These are phyloP conservation scores for Coemansia sp. DNA, from an alignment of 192 early-diverging fungal species.

Conservation along the genomic window DNA sequence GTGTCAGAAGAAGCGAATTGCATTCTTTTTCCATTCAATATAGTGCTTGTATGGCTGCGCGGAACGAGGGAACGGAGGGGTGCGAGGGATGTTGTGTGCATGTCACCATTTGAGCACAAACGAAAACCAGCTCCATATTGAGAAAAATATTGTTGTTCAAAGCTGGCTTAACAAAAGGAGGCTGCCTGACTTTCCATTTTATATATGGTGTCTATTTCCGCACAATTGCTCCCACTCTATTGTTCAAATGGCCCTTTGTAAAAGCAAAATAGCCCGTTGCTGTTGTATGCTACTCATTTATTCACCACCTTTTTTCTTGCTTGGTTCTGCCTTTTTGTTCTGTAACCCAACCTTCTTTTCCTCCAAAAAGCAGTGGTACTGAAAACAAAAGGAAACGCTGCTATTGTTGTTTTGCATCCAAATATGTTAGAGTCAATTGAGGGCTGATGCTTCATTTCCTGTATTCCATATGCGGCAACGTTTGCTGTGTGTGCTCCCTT, in stretches of 20 bases:
- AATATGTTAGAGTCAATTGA: neutral
- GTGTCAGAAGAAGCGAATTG: too few species aligned
- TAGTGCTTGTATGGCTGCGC: conserved; percentile 1
- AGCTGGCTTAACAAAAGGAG: neutral
- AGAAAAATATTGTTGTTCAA: neutral
- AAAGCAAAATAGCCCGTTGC: neutral
- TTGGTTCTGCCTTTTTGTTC: too few species aligned
- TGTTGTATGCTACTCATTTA: neutral
- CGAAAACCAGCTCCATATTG: neutral
- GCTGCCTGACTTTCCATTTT: neutral
- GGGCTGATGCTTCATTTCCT: neutral
- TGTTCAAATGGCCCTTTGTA: neutral
- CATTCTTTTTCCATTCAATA: neutral
- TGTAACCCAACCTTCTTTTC: neutral
- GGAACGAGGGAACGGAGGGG: conserved; percentile 13
- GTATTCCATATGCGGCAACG: neutral
- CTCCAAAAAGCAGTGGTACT: neutral
- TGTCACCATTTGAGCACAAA: neutral
- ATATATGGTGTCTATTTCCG: neutral
- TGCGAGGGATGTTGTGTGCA: neutral
- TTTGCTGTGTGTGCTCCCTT: neutral
- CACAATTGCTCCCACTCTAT: conserved; percentile 1
- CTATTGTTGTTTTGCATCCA: neutral
- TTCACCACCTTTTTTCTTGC: too few species aligned
- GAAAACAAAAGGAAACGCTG: neutral